Conservation (phyloP, 73 alveolate genomes). For the Stentor roeselii region DNA sequence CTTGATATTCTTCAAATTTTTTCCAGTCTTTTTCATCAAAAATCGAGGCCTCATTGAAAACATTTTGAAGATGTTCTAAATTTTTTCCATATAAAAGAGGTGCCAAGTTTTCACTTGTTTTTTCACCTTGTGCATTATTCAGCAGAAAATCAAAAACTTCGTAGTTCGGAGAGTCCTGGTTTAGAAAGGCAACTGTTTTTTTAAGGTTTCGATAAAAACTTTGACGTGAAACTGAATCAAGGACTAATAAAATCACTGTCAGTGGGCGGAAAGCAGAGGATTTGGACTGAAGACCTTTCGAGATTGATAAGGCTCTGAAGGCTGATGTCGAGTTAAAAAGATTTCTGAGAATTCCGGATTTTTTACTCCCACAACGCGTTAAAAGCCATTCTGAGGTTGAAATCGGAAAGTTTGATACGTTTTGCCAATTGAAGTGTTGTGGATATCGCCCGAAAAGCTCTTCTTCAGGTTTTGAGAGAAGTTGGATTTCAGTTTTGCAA, state of each 20-base stretch:
- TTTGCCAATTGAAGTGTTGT: background rate
- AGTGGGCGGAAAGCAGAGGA: background rate
- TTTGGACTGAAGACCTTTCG: background rate
- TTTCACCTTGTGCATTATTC: constrained; percentile 27
- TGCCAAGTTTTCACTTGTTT: background rate
- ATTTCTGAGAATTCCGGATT: background rate
- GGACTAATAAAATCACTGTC: background rate
- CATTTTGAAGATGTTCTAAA: background rate
- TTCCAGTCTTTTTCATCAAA: constrained; percentile 1
- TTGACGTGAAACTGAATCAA: constrained; percentile 21
- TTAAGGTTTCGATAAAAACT: background rate
- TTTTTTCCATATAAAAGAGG: constrained; percentile 6
- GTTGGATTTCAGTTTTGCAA: too few species aligned
- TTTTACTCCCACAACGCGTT: background rate
- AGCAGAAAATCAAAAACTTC: background rate
- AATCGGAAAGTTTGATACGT: background rate
- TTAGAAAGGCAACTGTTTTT: background rate
- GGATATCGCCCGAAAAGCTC: background rate
- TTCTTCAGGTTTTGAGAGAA: constrained; percentile 10
- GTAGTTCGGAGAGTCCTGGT: background rate
- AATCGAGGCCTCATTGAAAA: background rate
- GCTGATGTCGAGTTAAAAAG: background rate
- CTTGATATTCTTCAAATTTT: background rate
- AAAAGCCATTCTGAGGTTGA: background rate
- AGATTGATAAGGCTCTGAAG: background rate